Conservation (phyloP, 805 yeast species). For the Naumovozyma baii region DNA sequence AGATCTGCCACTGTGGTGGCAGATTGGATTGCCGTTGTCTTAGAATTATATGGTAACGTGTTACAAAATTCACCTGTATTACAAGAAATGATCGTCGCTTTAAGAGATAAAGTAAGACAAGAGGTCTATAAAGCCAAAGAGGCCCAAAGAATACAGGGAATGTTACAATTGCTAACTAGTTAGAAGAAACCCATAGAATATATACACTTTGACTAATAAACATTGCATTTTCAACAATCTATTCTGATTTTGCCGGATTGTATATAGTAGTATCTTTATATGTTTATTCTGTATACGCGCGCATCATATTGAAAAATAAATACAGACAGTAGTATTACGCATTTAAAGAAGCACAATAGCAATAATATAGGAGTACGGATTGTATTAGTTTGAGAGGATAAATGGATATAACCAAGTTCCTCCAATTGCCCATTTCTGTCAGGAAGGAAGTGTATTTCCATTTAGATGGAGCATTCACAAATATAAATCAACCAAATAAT, state of each 20-base stretch:
- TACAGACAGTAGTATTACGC: too few relatives aligned
- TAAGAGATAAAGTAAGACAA: constrained; percentile 49
- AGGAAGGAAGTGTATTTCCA: constrained; percentile 19
- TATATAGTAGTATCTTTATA: too few relatives aligned
- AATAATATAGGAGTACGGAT: too few relatives aligned
- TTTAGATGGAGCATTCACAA: constrained; percentile 13
- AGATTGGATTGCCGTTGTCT: constrained; percentile 64
- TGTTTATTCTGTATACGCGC: too few relatives aligned
- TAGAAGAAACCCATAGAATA: constrained; percentile 1
- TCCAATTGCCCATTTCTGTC: constrained; percentile 20
- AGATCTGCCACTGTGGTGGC: constrained; percentile 51
- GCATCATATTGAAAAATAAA: too few relatives aligned
- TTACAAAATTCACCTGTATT: constrained; percentile 68
- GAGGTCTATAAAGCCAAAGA: constrained; percentile 78
- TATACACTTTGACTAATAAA: neutral
- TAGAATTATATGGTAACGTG: constrained; percentile 64
- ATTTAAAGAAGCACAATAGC: too few relatives aligned
- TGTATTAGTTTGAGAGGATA: neutral
- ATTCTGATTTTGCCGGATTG: too few relatives aligned
- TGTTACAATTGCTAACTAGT: constrained; percentile 73
- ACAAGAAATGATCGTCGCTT: constrained; percentile 56
- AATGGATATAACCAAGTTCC: constrained; percentile 10
- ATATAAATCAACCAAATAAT: neutral
- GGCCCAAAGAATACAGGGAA: constrained; percentile 84
- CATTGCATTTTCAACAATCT: constrained; percentile 1